Evolutionary conservation across 768 basidiomycete species (phyloP).

Genomic region (Boletus rufocinnamomeus): DNA sequence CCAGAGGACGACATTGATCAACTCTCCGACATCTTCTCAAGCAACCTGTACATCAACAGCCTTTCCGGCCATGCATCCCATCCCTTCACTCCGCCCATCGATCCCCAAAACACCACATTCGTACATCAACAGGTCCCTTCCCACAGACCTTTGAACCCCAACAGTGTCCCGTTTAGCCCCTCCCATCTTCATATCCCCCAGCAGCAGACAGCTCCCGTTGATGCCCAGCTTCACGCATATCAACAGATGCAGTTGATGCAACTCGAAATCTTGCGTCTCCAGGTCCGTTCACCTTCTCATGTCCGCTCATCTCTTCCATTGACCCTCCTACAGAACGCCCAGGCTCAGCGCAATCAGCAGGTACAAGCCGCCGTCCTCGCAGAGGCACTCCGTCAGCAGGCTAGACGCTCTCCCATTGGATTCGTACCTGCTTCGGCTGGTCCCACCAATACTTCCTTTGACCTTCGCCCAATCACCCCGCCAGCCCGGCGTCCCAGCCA

Average conservation of each 20-base stretch:
- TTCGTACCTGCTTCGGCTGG: constrained; percentile 72
- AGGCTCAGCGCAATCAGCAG: constrained; percentile 62
- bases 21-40: constrained; percentile 55
- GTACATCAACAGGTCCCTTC: constrained; percentile 59
- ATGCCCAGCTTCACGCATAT: constrained; percentile 61
- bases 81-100: constrained; percentile 73
- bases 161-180: constrained; percentile 51
- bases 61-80: constrained; percentile 35
- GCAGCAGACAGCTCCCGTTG: constrained; percentile 39
- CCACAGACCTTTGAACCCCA: constrained; percentile 52
- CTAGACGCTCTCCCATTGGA: constrained; percentile 32
- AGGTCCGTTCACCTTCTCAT: constrained; percentile 47
- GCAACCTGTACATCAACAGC: constrained; percentile 52
- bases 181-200: constrained; percentile 42
- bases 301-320: constrained; percentile 9
- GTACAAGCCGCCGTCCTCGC: constrained; percentile 72
- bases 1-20: constrained; percentile 60
- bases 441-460: constrained; percentile 63
- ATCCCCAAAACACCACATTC: constrained; percentile 67
- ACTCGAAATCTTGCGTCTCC: constrained; percentile 77
- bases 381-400: constrained; percentile 54
- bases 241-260: constrained; percentile 83
- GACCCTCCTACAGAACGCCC: constrained; percentile 49
- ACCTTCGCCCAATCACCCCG: constrained; percentile 57
- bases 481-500: constrained; percentile 71